A percentile compares a stretch with the other conserved stretches of the same genome.
Evolutionary conservation across 352 stramenopile genomes (phyloP).

Genomic region (Phytophthora constricta): DNA sequence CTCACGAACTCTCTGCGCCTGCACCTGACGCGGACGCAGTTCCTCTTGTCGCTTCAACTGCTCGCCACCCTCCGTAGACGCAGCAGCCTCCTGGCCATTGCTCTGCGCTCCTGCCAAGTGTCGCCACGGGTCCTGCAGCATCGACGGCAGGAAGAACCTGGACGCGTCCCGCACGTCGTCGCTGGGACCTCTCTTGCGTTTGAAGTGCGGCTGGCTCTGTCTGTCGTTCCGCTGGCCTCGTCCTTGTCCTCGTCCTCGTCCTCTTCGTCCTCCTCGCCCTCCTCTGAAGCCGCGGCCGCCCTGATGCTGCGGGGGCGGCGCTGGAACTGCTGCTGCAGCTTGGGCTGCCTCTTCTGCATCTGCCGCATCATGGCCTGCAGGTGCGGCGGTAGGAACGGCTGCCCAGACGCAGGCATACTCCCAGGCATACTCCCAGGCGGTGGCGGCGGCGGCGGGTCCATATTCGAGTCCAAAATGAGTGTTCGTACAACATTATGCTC

Average conservation of each 20-base stretch:
- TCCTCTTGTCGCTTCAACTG: conserved; percentile 23
- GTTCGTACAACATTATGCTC: too few species aligned
- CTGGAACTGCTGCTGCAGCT: conserved; percentile 37
- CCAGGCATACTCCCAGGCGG: conserved; percentile 4
- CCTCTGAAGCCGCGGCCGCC: conserved; percentile 21
- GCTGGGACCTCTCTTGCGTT: conserved; percentile 54
- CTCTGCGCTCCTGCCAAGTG: conserved; percentile 29
- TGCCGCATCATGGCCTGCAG: conserved; percentile 64
- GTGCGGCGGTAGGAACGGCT: conserved; percentile 47
- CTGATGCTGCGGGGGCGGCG: conserved; percentile 20
- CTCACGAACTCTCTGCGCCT: conserved; percentile 2
- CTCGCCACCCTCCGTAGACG: neutral
- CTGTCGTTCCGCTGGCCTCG: conserved; percentile 27
- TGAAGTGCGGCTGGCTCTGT: conserved; percentile 34
- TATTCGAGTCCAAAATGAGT: too few species aligned
- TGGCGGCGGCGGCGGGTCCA: conserved; percentile 31
- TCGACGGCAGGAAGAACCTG: conserved; percentile 73
- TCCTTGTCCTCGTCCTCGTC: conserved; percentile 22
- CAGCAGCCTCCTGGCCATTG: neutral
- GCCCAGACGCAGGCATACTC: neutral
- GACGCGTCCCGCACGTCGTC: conserved; percentile 49
- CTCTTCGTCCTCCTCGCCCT: conserved; percentile 25
- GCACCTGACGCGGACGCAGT: conserved; percentile 25
- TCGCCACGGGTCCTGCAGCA: conserved; percentile 71
- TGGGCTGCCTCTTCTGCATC: conserved; percentile 52